Evolutionary conservation across 257 asterid species (phyloP).

Genomic region (Pogostemon cablin): DNA sequence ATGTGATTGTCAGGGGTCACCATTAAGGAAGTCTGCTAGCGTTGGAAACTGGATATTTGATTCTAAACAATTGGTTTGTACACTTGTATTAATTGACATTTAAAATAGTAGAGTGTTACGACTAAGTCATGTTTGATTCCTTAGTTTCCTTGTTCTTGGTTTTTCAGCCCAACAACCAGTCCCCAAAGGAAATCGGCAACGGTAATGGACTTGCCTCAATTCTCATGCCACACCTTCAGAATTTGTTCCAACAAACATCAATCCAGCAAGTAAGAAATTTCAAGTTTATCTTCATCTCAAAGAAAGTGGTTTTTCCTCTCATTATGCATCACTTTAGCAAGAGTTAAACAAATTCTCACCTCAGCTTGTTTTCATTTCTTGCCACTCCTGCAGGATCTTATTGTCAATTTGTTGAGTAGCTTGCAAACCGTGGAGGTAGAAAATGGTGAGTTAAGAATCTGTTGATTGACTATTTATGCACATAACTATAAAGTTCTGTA

Average conservation of each 20-base stretch:
- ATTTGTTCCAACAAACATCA: slow-evolving; percentile 93
- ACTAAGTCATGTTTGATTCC: slow-evolving; percentile 19
- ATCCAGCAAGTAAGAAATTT: slow-evolving; percentile 72
- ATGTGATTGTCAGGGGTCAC: slow-evolving; percentile 72
- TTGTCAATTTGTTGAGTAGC: slow-evolving; percentile 73
- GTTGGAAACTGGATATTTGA: slow-evolving; percentile 91
- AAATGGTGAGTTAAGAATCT: slow-evolving; percentile 58
- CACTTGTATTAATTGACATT: slow-evolving; percentile 28
- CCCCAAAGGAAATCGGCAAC: slow-evolving; percentile 63
- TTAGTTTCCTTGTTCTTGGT: slow-evolving; percentile 29
- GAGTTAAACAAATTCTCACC: neutral
- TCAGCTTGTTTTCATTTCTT: slow-evolving; percentile 30
- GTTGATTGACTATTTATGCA: slow-evolving; percentile 24
- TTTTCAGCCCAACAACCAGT: slow-evolving; percentile 69
- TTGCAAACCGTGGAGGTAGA: slow-evolving; percentile 73
- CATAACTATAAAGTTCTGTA: slow-evolving; percentile 11
- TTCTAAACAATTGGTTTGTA: slow-evolving; percentile 73
- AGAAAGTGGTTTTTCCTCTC: slow-evolving; percentile 21
- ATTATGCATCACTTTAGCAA: slow-evolving; percentile 13
- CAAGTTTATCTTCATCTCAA: slow-evolving; percentile 14
- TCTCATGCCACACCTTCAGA: slow-evolving; percentile 95
- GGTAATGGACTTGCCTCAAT: slow-evolving; percentile 68
- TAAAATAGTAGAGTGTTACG: slow-evolving; percentile 29
- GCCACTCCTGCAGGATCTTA: slow-evolving; percentile 70
- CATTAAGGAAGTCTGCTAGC: slow-evolving; percentile 93